These are phyloP conservation scores for Xerocomellus intermedius DNA, from an alignment of 768 basidiomycete species.

Conservation along the genomic window DNA sequence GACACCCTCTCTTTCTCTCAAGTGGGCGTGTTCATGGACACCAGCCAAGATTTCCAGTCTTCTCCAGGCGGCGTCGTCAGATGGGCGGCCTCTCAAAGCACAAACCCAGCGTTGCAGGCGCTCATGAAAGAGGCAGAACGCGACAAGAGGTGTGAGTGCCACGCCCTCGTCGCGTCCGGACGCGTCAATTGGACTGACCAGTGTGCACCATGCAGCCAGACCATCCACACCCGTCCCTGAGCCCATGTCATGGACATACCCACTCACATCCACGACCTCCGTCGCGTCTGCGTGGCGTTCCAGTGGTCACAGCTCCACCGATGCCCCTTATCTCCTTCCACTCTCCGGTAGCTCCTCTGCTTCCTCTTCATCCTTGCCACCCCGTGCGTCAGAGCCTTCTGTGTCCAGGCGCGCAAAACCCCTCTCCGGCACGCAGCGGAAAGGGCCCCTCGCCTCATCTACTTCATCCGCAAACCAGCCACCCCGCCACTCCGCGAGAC, in stretches of 20 bases:
- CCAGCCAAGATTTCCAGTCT: constrained; percentile 6
- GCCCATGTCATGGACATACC: constrained; percentile 16
- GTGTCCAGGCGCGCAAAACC: constrained; percentile 9
- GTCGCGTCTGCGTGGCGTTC: constrained; percentile 11
- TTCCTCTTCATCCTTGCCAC: constrained; percentile 3
- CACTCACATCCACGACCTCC: constrained; percentile 10
- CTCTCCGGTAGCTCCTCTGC: constrained; percentile 3
- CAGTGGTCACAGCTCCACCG: not conserved
- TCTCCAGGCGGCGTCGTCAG: constrained; percentile 15
- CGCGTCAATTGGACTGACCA: not conserved
- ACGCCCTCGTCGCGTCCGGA: not conserved
- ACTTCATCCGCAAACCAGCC: constrained; percentile 17
- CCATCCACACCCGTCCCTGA: constrained; percentile 11
- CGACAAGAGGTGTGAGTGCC: constrained; percentile 23
- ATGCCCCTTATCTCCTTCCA: constrained; percentile 5
- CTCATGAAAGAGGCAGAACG: constrained; percentile 29
- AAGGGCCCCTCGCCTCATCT: constrained; percentile 22
- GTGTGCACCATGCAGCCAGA: constrained; percentile 14
- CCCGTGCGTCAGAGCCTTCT: constrained; percentile 1
- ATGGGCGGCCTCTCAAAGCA: constrained; percentile 28
- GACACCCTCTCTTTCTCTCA: not conserved
- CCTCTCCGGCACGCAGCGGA: constrained; percentile 6
- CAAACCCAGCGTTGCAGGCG: constrained; percentile 22
- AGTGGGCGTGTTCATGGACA: constrained; percentile 12
- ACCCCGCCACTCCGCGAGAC: constrained; percentile 4